Base-by-base conservation (phyloP, 2,329 filamentous ascomycete species). In the Ustulina deusta region DNA sequence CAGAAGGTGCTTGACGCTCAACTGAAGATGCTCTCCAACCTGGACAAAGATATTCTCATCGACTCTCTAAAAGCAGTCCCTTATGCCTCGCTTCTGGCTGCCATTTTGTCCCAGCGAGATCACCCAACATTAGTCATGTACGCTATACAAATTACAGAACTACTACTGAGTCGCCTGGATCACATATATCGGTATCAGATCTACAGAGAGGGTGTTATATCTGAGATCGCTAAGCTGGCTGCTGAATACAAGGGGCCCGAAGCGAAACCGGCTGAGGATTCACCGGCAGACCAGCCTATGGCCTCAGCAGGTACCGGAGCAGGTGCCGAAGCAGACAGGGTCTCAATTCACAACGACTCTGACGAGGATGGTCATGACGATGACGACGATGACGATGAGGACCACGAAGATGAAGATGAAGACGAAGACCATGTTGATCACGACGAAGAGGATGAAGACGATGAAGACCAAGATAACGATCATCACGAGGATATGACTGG, bases 1-100 rank as follows among this genome's bases (percentile, higher is more conserved):
- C 93, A 98, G 77, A 97, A 97, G 81, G 96, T 99, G 2, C 85
- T 99, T 38, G 93, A 90, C 22, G 96, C 95, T n/a, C 96, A 99
- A 76, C 83, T 98, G 51, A 98, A 98, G 82, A 98, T 99, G 93
- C 86, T 99, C 10, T 97, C 94, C 13, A 97, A 97, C 72, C 82
- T 99, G n/a, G 93, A 97, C 73, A 90, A 89, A 49, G 85, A 87
- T 42, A 93, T 99, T 58, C 86, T 99, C 3, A 87, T 93, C 69
- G 95, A 97, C 74, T 92, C 95, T 9, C 82, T 99, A 34, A 91
- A 91, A 29, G 88, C 93, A 17, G 94, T 99, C 0, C 93, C 96
- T 0, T 99, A 98, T 79, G 94, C 96, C 2, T 99, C 97, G 0
- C 97, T 97, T 78, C 82, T 99, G 34, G 96, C 96, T 1, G 94